phyloP scores from a whole-genome alignment of 1,284 basidiomycete species.

The Cryptococcus sp. region DNA sequence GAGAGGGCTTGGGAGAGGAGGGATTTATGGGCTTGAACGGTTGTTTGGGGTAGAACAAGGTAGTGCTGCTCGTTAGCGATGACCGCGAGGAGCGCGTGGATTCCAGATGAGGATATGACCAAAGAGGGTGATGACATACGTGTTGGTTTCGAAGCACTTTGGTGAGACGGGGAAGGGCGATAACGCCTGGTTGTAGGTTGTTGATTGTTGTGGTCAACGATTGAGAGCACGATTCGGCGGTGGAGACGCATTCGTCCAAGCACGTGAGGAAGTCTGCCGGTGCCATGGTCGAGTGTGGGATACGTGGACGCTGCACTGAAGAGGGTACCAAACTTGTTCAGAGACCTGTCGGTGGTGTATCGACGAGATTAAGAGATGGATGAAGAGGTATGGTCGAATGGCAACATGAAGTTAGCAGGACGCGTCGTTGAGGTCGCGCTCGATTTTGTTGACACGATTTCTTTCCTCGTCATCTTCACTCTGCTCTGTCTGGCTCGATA shows the following conservation, averaged over 20 bases:
- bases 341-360: too few species aligned
- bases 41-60: constrained; percentile 40
- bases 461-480: too few species aligned
- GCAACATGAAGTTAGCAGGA: too few species aligned
- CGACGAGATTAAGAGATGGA: too few species aligned
- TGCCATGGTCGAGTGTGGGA: constrained; percentile 4
- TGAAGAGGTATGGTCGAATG: too few species aligned
- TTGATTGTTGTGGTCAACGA: constrained; percentile 18
- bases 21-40: constrained; percentile 32
- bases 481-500: too few species aligned
- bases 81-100: background rate
- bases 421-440: too few species aligned
- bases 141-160: constrained; percentile 39
- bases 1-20: constrained; percentile 34
- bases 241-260: constrained; percentile 42
- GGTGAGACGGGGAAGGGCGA: constrained; percentile 38
- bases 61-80: constrained; percentile 27
- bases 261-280: constrained; percentile 29
- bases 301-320: too few species aligned
- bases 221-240: constrained; percentile 33
- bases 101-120: background rate
- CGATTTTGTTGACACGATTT: too few species aligned
- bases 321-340: too few species aligned
- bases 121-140: constrained; percentile 21
- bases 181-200: constrained; percentile 30